Conservation (phyloP, 2,329 filamentous ascomycete species). For the Fusarium sp. region DNA sequence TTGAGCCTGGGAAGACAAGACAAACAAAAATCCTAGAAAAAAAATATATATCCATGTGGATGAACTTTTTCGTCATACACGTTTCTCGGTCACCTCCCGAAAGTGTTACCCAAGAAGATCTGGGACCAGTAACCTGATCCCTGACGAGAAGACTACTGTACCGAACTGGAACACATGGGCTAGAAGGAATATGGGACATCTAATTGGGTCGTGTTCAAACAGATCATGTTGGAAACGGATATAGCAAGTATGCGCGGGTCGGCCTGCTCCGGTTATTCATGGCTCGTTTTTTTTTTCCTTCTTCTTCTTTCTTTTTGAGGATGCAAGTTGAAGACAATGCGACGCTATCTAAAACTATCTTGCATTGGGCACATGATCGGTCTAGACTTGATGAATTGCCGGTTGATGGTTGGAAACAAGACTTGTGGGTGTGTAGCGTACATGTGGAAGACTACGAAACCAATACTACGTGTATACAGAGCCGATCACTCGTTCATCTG, state of each 20-base stretch:
- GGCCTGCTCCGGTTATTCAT: constrained; percentile 34
- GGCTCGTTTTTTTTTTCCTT: constrained; percentile 36
- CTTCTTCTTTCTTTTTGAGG: not conserved
- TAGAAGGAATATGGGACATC: not conserved
- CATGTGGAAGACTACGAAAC: not conserved
- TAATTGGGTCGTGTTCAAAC: constrained; percentile 26
- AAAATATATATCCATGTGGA: constrained; percentile 1
- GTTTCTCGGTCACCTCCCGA: constrained; percentile 40
- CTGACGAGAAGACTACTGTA: constrained; percentile 8
- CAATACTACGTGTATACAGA: not conserved
- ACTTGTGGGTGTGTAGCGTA: constrained; percentile 12
- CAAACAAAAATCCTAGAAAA: constrained; percentile 1
- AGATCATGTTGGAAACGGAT: constrained; percentile 19
- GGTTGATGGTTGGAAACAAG: not conserved
- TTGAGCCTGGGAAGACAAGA: constrained; percentile 8
- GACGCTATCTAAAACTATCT: constrained; percentile 22
- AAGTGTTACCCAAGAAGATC: constrained; percentile 29
- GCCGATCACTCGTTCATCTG: not conserved
- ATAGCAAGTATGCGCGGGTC: constrained; percentile 23
- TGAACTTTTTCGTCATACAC: constrained; percentile 18
- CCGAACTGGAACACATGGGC: not conserved
- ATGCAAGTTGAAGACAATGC: not conserved
- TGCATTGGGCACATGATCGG: constrained; percentile 29
- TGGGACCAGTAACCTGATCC: constrained; percentile 13
- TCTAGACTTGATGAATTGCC: constrained; percentile 28